Conservation (phyloP, 768 basidiomycete species). For the Pleurotus pulmonarius region DNA sequence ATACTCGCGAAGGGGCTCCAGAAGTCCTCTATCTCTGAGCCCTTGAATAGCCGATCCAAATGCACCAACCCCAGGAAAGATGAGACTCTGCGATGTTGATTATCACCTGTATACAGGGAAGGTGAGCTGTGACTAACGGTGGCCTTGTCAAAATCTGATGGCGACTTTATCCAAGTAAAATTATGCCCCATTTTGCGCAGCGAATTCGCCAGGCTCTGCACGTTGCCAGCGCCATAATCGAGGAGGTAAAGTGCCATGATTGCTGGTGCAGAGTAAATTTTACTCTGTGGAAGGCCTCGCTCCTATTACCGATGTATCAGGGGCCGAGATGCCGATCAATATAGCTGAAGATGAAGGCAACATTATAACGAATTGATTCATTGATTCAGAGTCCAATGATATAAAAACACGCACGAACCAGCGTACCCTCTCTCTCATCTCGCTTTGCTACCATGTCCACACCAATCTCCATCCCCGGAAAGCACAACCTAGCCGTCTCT, state of each 20-base stretch:
- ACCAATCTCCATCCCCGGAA: slow-evolving; percentile 42
- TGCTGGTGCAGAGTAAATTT: slow-evolving; percentile 1
- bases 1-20: slow-evolving; percentile 78
- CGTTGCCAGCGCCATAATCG: slow-evolving; percentile 96
- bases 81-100: slow-evolving; percentile 61
- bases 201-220: slow-evolving; percentile 91
- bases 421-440: not conserved
- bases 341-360: no score
- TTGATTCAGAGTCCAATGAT: not conserved
- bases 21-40: slow-evolving; percentile 66
- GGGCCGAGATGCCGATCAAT: slow-evolving; percentile 5
- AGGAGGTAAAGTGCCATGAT: slow-evolving; percentile 72
- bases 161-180: slow-evolving; percentile 84
- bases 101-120: slow-evolving; percentile 8
- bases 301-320: not conserved
- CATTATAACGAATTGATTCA: not conserved
- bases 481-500: slow-evolving; percentile 38
- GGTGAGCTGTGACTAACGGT: slow-evolving; percentile 58
- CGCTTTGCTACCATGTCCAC: slow-evolving; percentile 35
- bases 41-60: slow-evolving; percentile 86
- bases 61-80: slow-evolving; percentile 96
- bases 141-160: slow-evolving; percentile 82
- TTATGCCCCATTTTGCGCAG: slow-evolving; percentile 77
- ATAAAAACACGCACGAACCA: not conserved
- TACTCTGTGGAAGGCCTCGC: slow-evolving; percentile 1